Conservation (phyloP, 352 stramenopile species). For the Globisporangium spinosum region DNA sequence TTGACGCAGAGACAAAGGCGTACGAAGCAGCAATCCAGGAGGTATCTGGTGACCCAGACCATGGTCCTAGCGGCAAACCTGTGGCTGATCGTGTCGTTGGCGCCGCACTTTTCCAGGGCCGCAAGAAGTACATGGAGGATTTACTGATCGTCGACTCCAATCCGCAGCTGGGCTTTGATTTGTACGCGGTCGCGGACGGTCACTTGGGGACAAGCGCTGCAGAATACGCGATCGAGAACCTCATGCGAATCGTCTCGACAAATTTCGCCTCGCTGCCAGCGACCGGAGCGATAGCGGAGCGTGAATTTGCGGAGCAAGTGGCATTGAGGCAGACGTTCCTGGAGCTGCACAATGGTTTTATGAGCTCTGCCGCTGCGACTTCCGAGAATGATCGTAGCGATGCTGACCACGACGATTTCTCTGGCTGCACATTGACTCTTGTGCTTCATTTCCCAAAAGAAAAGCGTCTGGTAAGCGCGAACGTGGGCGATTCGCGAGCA, state of each 20-base stretch:
- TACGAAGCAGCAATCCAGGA: slow-evolving; percentile 8
- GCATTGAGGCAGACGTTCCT: slow-evolving; percentile 71
- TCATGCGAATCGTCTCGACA: slow-evolving; percentile 29
- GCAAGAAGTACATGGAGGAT: slow-evolving; percentile 93
- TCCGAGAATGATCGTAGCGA: slow-evolving; percentile 1
- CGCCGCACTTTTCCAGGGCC: slow-evolving; percentile 83
- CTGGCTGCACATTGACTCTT: slow-evolving; percentile 78
- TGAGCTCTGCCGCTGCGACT: neutral
- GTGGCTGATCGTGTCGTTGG: slow-evolving; percentile 22
- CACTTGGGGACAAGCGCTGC: slow-evolving; percentile 90
- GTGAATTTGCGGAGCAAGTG: slow-evolving; percentile 43
- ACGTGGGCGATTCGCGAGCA: slow-evolving; percentile 85
- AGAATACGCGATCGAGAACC: slow-evolving; percentile 63
- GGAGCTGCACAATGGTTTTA: slow-evolving; percentile 59
- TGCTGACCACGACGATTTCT: slow-evolving; percentile 44
- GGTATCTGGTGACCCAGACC: neutral
- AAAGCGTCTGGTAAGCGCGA: slow-evolving; percentile 54
- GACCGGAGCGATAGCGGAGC: slow-evolving; percentile 11
- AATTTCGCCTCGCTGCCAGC: slow-evolving; percentile 31
- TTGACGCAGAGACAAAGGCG: slow-evolving; percentile 21
- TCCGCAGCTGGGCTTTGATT: slow-evolving; percentile 54
- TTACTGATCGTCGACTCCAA: slow-evolving; percentile 43
- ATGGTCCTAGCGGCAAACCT: neutral
- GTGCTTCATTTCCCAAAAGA: slow-evolving; percentile 62
- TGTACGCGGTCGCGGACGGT: slow-evolving; percentile 95